phyloP scores from a whole-genome alignment of 768 basidiomycete species.

The Lentinula detonsa region DNA sequence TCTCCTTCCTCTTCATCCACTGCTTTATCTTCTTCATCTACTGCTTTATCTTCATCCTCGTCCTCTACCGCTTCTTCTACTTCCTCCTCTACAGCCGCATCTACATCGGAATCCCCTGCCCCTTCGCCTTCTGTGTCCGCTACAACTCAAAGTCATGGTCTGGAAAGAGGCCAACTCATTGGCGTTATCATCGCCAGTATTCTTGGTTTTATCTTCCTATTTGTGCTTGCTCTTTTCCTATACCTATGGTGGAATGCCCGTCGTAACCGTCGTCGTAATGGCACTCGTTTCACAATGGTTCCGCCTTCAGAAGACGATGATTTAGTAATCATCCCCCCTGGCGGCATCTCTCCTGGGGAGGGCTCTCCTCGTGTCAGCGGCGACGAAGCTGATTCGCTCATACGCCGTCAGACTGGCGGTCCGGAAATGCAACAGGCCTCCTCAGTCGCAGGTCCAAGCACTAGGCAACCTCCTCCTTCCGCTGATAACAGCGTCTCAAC shows the following conservation, averaged over 20 bases:
- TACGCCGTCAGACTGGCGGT: conserved; percentile 27
- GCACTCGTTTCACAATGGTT: conserved; percentile 21
- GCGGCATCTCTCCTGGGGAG: conserved; percentile 44
- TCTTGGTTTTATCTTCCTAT: conserved; percentile 51
- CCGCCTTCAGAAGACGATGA: conserved; percentile 26
- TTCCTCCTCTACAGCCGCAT: conserved; percentile 21
- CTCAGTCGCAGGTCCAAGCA: conserved; percentile 20
- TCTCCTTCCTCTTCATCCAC: conserved; percentile 19
- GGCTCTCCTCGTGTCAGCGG: conserved; percentile 66
- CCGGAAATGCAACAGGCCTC: not conserved
- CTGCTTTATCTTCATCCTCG: conserved; percentile 23
- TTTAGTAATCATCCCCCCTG: conserved; percentile 32
- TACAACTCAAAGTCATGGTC: conserved; percentile 14
- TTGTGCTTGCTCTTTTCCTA: conserved; percentile 41
- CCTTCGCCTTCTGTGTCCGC: conserved; percentile 15
- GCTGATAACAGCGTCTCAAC: conserved; percentile 31
- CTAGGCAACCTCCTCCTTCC: conserved; percentile 30
- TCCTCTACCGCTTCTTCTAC: conserved; percentile 23
- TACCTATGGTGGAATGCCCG: conserved; percentile 46
- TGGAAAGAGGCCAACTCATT: conserved; percentile 38
- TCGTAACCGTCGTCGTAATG: conserved; percentile 24
- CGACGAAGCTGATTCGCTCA: conserved; percentile 64
- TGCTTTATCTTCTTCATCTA: conserved; percentile 23
- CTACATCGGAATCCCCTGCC: conserved; percentile 19
- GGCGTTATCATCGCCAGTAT: conserved; percentile 58